Percentiles rank a stretch among this genome's conserved stretches.
Evolutionary conservation across 2,329 filamentous ascomycete species (phyloP).

Genomic region (Eutypella sp.): DNA sequence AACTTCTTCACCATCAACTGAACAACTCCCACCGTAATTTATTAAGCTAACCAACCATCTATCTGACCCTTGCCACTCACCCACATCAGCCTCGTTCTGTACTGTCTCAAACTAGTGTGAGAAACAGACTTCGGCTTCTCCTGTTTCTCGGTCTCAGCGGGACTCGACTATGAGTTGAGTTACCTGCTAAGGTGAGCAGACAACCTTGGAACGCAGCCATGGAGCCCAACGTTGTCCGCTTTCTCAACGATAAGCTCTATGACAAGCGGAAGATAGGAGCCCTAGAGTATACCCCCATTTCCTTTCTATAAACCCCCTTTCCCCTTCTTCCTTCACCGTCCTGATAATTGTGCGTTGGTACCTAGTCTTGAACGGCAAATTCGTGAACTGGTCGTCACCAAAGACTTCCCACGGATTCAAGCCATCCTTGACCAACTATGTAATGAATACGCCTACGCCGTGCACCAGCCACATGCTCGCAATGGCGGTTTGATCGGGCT

Average conservation of each 20-base stretch:
- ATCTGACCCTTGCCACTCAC: neutral
- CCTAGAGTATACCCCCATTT: slow-evolving; percentile 68
- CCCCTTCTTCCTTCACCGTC: no score
- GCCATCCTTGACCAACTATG: slow-evolving; percentile 93
- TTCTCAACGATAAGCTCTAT: slow-evolving; percentile 96
- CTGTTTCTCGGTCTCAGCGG: neutral
- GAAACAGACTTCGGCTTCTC: neutral
- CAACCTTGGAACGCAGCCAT: slow-evolving; percentile 44
- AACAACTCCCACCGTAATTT: no score
- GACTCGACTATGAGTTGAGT: neutral
- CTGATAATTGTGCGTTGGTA: no score
- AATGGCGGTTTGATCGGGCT: slow-evolving; percentile 96
- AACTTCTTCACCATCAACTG: no score
- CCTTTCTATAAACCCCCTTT: no score
- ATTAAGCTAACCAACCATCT: neutral
- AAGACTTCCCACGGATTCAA: slow-evolving; percentile 75
- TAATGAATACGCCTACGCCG: slow-evolving; percentile 95
- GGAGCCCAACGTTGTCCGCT: slow-evolving; percentile 84
- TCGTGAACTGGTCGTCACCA: slow-evolving; percentile 70
- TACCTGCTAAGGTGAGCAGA: neutral
- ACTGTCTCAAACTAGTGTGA: neutral
- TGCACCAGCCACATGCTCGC: slow-evolving; percentile 91
- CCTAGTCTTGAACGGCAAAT: slow-evolving; percentile 82
- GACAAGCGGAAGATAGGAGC: slow-evolving; percentile 96
- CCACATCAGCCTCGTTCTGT: neutral